phyloP scores from a whole-genome alignment of 2,329 filamentous ascomycete genomes.

The Calonectria pseudoreteaudii region DNA sequence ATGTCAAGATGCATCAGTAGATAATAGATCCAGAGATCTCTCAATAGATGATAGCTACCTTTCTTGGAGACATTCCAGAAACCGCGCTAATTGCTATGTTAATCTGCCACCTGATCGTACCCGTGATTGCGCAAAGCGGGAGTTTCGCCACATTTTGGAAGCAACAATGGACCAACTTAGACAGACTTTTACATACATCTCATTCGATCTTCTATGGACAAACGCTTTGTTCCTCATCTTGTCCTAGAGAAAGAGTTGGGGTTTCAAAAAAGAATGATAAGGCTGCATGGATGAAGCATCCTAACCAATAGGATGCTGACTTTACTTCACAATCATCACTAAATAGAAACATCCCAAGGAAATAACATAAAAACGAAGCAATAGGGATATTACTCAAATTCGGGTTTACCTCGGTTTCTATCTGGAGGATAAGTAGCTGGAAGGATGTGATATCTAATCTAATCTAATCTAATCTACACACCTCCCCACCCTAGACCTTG shows the following conservation, averaged over 20 bases:
- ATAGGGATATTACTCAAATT: not conserved
- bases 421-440: not conserved
- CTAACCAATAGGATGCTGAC: no score
- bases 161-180: not conserved
- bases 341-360: no score
- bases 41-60: not conserved
- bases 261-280: not conserved
- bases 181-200: not conserved
- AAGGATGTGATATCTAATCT: not conserved
- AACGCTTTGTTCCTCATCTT: not conserved
- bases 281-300: no score
- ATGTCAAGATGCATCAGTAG: not conserved
- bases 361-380: no score
- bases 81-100: not conserved
- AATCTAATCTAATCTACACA: not conserved
- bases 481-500: not conserved
- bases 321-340: no score
- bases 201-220: not conserved
- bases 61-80: not conserved
- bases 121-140: not conserved
- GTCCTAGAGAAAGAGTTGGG: not conserved
- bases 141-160: not conserved
- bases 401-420: not conserved
- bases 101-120: not conserved
- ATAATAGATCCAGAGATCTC: no score